Evolutionary conservation across 2,329 filamentous ascomycete genomes (phyloP), one percentile per base, ranked within the genome.

Genomic region (Stylonectria norvegica): DNA sequence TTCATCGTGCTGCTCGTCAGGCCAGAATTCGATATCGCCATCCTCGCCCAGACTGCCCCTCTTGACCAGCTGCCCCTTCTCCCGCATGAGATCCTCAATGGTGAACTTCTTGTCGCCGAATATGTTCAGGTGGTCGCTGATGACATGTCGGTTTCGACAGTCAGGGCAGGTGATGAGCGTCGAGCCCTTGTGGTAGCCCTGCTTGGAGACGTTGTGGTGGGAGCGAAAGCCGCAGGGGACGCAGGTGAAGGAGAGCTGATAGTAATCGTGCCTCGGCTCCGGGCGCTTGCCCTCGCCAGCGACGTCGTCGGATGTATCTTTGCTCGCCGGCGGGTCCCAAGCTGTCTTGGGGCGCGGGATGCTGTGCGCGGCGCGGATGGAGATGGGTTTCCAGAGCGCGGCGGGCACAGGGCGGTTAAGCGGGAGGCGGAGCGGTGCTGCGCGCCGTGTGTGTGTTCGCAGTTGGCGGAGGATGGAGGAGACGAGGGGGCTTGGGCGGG

Each of bases 11-110:
- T 38, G 67, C 12, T 82, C 80, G 50, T 95, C 87, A 20, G 86
- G 84, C 85, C 89, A 95, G 53, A 96, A 93, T 63, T 97, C 91
- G 34, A 96, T 69, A 60, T 95, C 86, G n/a, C 88, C 89, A 51
- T 90, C 83, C 50, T 81, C 78, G 36, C 85, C 80, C 20, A 90
- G 60, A 19, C 76, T 79, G 14, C 87, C 85, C 45, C 79, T 79
- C 70, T 84, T 86, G 44, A 91, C 76, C 2, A 86, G 66, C 49
- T 81, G 76, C 5, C 90, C 91, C 58, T 85, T 85, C 50, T 89
- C 81, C 43, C 74, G 71, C 69, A 93, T 78, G 35, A 97, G 66
- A 47, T 91, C 84, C 63, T 94, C 86, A 20, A 93, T 69, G 0
- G 86, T 89, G 42, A 86, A 41, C 40, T 75, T 72, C 34, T 73